Evolutionary conservation across 2,329 filamentous ascomycete species (phyloP).

Genomic region (Exophiala mesophila): DNA sequence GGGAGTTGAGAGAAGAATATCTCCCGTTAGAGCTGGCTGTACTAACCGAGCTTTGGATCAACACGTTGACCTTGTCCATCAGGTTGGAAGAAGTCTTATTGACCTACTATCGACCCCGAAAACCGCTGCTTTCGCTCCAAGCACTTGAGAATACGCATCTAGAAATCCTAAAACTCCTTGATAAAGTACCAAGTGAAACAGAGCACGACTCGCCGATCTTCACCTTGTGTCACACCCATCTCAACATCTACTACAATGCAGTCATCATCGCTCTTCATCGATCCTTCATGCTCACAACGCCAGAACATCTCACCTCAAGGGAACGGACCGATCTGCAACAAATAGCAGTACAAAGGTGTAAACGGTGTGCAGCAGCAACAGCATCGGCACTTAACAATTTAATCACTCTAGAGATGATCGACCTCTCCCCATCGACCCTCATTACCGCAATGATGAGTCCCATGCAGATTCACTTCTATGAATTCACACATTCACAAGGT

Average conservation of each 20-base stretch:
- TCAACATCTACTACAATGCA: conserved; percentile 19
- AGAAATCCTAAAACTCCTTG: conserved; percentile 17
- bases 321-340: conserved; percentile 24
- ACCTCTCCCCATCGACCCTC: conserved; percentile 10
- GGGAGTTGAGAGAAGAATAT: conserved; percentile 13
- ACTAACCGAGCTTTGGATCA: conserved; percentile 23
- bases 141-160: conserved; percentile 27
- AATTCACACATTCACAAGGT: conserved; percentile 8
- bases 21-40: conserved; percentile 24
- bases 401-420: conserved; percentile 12
- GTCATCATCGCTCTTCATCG: conserved; percentile 31
- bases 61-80: conserved; percentile 27
- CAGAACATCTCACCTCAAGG: conserved; percentile 19
- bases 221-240: conserved; percentile 3
- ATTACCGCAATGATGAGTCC: conserved; percentile 11
- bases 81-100: conserved; percentile 28
- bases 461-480: conserved; percentile 20
- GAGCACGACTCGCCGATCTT: conserved; percentile 2
- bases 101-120: conserved; percentile 26
- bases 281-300: conserved; percentile 23
- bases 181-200: conserved; percentile 21
- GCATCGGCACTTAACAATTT: conserved; percentile 30
- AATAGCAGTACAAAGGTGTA: conserved; percentile 24
- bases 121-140: conserved; percentile 18
- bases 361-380: conserved; percentile 28